Evolutionary conservation across 768 basidiomycete genomes (phyloP).

Genomic region (Leccinum boreale): DNA sequence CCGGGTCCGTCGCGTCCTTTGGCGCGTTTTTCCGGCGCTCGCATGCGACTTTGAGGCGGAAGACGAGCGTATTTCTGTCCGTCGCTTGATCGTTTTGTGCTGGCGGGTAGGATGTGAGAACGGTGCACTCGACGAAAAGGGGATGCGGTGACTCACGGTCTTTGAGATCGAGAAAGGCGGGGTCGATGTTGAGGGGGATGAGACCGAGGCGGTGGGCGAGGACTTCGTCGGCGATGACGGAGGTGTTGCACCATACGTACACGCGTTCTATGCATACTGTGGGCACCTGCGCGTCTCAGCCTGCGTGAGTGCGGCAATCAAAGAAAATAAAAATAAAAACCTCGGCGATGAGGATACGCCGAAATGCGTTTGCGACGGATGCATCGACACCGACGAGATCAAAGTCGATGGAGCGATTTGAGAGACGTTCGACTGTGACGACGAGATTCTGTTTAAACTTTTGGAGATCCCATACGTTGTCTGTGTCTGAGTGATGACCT

Average conservation of each 20-base stretch:
- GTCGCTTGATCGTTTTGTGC: conserved; percentile 60
- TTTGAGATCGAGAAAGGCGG: conserved; percentile 62
- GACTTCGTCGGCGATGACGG: conserved; percentile 91
- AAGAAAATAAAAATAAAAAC: conserved; percentile 25
- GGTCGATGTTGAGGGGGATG: conserved; percentile 86
- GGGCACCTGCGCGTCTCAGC: conserved; percentile 60
- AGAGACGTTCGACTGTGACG: conserved; percentile 75
- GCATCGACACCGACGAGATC: conserved; percentile 96
- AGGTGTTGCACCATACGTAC: conserved; percentile 93
- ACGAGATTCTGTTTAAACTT: conserved; percentile 74
- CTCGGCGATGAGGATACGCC: conserved; percentile 92
- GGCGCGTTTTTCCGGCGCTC: conserved; percentile 55
- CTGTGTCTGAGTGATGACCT: conserved; percentile 81
- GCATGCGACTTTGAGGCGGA: conserved; percentile 68
- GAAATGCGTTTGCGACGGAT: conserved; percentile 91
- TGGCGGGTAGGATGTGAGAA: conserved; percentile 6
- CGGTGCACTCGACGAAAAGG: background rate
- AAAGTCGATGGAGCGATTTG: conserved; percentile 84
- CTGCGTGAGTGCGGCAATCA: background rate
- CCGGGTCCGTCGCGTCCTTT: conserved; percentile 51
- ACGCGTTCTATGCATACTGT: conserved; percentile 88
- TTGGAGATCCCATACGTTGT: conserved; percentile 77
- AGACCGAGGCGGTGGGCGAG: conserved; percentile 90
- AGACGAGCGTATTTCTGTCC: conserved; percentile 90
- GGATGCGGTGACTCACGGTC: conserved; percentile 28